Percentiles rank a stretch among this genome's conserved stretches.
phyloP scores from a whole-genome alignment of 768 basidiomycete genomes.

The Suillus variegatus region DNA sequence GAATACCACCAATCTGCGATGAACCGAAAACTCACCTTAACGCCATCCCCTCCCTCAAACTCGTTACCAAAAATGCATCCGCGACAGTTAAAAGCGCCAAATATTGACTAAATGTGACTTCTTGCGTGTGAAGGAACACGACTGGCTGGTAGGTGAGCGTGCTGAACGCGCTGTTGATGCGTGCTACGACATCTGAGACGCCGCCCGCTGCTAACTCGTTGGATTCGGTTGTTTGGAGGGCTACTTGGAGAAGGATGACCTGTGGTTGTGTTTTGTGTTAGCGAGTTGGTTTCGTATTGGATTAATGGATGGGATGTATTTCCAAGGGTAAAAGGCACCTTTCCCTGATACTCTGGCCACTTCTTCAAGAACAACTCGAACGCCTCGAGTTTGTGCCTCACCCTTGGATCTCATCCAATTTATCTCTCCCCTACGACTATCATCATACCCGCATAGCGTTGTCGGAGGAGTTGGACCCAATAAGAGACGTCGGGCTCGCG shows the following conservation, averaged over 20 bases:
- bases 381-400: constrained; percentile 79
- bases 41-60: constrained; percentile 88
- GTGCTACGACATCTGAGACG: constrained; percentile 70
- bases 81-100: constrained; percentile 79
- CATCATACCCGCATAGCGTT: constrained; percentile 85
- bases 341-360: constrained; percentile 78
- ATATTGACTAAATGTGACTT: constrained; percentile 85
- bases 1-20: background rate
- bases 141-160: constrained; percentile 87
- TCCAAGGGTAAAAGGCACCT: no score
- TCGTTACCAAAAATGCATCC: constrained; percentile 84
- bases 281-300: background rate
- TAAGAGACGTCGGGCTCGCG: constrained; percentile 76
- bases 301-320: no score
- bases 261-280: constrained; percentile 23
- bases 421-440: constrained; percentile 86
- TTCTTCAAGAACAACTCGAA: constrained; percentile 82
- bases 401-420: constrained; percentile 89
- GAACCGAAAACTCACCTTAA: constrained; percentile 40
- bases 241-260: constrained; percentile 86
- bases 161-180: constrained; percentile 82
- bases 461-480: constrained; percentile 78
- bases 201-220: constrained; percentile 68
- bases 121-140: constrained; percentile 83
- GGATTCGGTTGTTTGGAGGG: constrained; percentile 76